Percentiles rank a stretch among this genome's conserved stretches.
Evolutionary conservation across 2,329 filamentous ascomycete species (phyloP).

Genomic region (Fusarium armeniacum): DNA sequence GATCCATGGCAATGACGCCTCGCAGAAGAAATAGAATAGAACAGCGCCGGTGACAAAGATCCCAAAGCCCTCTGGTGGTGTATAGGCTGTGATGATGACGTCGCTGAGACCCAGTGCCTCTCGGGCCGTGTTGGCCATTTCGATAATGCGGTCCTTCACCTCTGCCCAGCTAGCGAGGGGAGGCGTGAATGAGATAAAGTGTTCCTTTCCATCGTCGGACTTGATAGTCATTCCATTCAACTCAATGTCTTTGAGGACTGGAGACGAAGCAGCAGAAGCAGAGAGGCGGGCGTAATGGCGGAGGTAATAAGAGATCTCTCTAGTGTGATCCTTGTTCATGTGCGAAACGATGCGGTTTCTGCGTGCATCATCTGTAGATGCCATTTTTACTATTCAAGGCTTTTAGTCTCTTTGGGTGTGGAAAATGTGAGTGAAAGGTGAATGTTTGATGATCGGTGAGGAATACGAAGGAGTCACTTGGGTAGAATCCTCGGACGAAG

Average conservation of each 20-base stretch:
- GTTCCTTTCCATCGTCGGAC: constrained; percentile 60
- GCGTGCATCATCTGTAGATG: constrained; percentile 49
- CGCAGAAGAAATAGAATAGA: constrained; percentile 66
- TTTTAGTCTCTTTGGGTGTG: neutral
- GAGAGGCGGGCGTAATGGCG: constrained; percentile 76
- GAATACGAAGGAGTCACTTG: neutral
- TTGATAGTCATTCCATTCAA: constrained; percentile 74
- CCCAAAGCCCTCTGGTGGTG: constrained; percentile 61
- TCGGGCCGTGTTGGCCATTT: constrained; percentile 74
- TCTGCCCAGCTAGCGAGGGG: constrained; percentile 78
- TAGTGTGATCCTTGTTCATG: constrained; percentile 87
- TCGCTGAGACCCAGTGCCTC: constrained; percentile 70
- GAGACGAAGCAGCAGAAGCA: constrained; percentile 66
- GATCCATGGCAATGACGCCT: constrained; percentile 64
- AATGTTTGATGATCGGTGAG: constrained; percentile 4
- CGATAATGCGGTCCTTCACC: constrained; percentile 77
- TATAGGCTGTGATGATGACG: constrained; percentile 59
- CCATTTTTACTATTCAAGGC: constrained; percentile 31
- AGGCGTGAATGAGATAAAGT: constrained; percentile 75
- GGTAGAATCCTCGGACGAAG: constrained; percentile 24
- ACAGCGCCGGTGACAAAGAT: constrained; percentile 68
- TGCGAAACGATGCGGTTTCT: constrained; percentile 72
- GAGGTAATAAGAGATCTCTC: constrained; percentile 83
- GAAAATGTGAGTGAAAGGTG: neutral
- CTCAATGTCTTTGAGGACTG: constrained; percentile 75